Base-by-base conservation (phyloP, 306 rosid genomes). In the Erythrophleum fordii region DNA sequence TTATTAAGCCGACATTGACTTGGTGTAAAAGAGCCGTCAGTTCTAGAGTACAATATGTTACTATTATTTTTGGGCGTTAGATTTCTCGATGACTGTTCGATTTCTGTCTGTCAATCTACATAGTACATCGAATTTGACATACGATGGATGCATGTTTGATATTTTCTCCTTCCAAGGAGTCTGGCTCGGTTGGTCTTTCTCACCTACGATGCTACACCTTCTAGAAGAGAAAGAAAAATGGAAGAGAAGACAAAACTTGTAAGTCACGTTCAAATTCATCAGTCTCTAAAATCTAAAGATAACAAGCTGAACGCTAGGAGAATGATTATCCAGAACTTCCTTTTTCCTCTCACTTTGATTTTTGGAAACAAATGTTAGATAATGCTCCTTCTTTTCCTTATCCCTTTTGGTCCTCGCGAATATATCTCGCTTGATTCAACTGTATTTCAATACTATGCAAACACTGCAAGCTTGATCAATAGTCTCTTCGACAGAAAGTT, bases 31-130 rank as follows among this genome's bases (percentile, higher is more conserved):
- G 39, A 9, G 14, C 46, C 46, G 6, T 42, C 46, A n/a, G n/a
- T n/a, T n/a, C n/a, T n/a, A n/a, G n/a, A n/a, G n/a, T n/a, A n/a
- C n/a, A n/a, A n/a, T n/a, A n/a, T n/a, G n/a, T n/a, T n/a, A n/a
- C n/a, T n/a, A n/a, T n/a, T n/a, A n/a, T n/a, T 70, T 46, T 11
- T 7, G 17, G 75, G 29, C 22, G 10, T 16, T n/a, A 66, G 1
- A 67, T 39, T 69, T 69, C 73, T 69, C 12, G 20, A 68, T 12
- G 42, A 68, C n/a, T 44, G 74, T 44, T 69, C 18, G 37, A 5
- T 69, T 71, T 22, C 34, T 2, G 25, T 29, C 29, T 46, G 75
- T 46, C 75, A 14, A 2, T 28, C 42, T 70, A 22, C 22, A 18
- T 26, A 9, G 34, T 31, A 31, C 34, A 31, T 3, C 31, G 2